phyloP scores from a whole-genome alignment of 768 basidiomycete genomes.

The Gelatoporia subvermispora region DNA sequence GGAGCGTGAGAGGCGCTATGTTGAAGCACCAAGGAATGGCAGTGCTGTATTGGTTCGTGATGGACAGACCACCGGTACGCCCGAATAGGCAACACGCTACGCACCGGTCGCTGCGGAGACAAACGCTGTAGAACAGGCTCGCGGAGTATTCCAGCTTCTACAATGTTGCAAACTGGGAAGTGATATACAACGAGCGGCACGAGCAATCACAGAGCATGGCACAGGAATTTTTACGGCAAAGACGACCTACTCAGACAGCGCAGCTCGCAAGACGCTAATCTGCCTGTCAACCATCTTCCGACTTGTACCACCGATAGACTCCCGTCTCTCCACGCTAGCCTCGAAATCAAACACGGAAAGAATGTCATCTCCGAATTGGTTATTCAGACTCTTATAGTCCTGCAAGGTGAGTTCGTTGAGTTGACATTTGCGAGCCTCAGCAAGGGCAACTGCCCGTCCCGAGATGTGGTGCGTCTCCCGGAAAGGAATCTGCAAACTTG shows the following conservation, averaged over 20 bases:
- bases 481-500: slow-evolving; percentile 76
- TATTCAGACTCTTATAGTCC: slow-evolving; percentile 73
- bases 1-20: slow-evolving; percentile 2
- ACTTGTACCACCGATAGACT: slow-evolving; percentile 91
- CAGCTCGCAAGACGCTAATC: slow-evolving; percentile 66
- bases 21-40: slow-evolving; percentile 1
- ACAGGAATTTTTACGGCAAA: too few species aligned
- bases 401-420: slow-evolving; percentile 75
- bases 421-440: slow-evolving; percentile 77
- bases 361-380: slow-evolving; percentile 80
- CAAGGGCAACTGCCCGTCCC: slow-evolving; percentile 91
- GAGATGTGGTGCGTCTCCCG: slow-evolving; percentile 98
- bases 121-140: too few species aligned
- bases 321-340: slow-evolving; percentile 86
- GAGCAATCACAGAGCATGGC: too few species aligned
- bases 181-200: too few species aligned
- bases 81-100: too few species aligned
- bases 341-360: slow-evolving; percentile 90
- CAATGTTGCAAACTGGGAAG: too few species aligned
- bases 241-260: slow-evolving; percentile 28
- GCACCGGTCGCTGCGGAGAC: too few species aligned
- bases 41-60: slow-evolving; percentile 5
- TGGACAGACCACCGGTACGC: neutral
- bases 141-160: too few species aligned
- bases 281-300: slow-evolving; percentile 81